These are phyloP conservation scores for Yamadazyma sp. DNA, from an alignment of 1,139 yeast species.

Conservation along the genomic window DNA sequence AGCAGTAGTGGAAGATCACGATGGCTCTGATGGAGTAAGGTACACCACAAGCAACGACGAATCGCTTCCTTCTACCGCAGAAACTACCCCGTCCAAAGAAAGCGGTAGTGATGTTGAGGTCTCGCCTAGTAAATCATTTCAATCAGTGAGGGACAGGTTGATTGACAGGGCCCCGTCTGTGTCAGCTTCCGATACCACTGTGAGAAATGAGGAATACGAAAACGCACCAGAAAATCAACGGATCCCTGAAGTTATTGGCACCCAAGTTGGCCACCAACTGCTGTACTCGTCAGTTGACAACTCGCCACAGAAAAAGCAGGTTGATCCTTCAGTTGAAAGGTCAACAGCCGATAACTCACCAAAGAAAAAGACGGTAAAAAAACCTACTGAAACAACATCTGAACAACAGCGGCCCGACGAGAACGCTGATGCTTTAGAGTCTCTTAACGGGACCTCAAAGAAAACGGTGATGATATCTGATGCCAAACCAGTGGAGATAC, in stretches of 20 bases:
- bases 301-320: too few relatives aligned
- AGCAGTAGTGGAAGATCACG: neutral
- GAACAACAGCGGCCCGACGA: conserved; percentile 2
- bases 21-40: conserved; percentile 5
- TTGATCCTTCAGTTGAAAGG: too few relatives aligned
- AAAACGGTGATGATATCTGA: conserved; percentile 8
- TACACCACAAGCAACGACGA: conserved; percentile 21
- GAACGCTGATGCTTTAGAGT: conserved; percentile 5
- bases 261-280: too few relatives aligned
- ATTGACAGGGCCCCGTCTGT: conserved; percentile 18
- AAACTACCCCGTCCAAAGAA: conserved; percentile 33
- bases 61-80: conserved; percentile 28
- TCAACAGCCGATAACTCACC: too few relatives aligned
- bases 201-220: conserved; percentile 11
- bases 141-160: conserved; percentile 20
- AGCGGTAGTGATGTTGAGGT: conserved; percentile 15
- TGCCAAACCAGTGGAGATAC: conserved; percentile 3
- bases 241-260: neutral
- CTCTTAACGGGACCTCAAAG: conserved; percentile 4
- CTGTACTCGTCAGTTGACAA: too few relatives aligned
- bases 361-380: too few relatives aligned
- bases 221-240: neutral
- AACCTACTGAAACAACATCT: too few relatives aligned
- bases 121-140: conserved; percentile 18
- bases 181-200: conserved; percentile 23